Base-by-base conservation (phyloP, 208 protist species). In the Trypanosoma mega region DNA sequence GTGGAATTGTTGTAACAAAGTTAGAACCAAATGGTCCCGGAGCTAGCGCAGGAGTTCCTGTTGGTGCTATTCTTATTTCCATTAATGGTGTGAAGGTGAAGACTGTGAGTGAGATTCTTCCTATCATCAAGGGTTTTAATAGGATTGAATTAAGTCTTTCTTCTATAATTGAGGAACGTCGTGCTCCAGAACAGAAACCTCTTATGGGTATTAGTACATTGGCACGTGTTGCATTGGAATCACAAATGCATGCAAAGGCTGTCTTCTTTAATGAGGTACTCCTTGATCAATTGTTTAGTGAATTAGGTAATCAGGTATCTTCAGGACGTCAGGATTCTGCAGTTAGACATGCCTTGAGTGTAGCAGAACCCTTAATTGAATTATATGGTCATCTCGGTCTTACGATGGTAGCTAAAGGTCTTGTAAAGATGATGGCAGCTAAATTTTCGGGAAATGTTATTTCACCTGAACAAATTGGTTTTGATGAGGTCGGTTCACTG, bases 251-350 rank as follows among this genome's bases (percentile, higher is more conserved):
- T 63, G 81, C 82, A 26, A 96, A 91, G 62, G 85, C 81, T 9
- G 90, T 96, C 52, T 96, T 90, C 77, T 87, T 96, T 63, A 93
- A 91, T 50, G 89, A 96, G 62, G 63, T 91, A 9, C 66, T 92
- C 12, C 90, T 96, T 51, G 77, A 90, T 50, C 61, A 76, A 26
- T 72, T 90, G 0, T 78, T 77, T 12, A 72, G 64, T 50, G 67
- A 83, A 39, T 49, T 87, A 1, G 63, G 72, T 16, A 67, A 76
- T 36, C 43, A 71, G 39, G 59, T 69, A 24, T 72, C 12, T 6
- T 12, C 48, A 6, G 54, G 57, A 45, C 60, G 61, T 26, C 76
- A 83, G 50, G 77, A 89, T 59, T 61, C 68, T 9, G 78, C 72
- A 23, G 67, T 82, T 33, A 67, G 76, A n/a, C 65, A 55, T 26